phyloP scores from a whole-genome alignment of 1,139 yeast genomes.

The Kurtzmaniella quercitrusa region DNA sequence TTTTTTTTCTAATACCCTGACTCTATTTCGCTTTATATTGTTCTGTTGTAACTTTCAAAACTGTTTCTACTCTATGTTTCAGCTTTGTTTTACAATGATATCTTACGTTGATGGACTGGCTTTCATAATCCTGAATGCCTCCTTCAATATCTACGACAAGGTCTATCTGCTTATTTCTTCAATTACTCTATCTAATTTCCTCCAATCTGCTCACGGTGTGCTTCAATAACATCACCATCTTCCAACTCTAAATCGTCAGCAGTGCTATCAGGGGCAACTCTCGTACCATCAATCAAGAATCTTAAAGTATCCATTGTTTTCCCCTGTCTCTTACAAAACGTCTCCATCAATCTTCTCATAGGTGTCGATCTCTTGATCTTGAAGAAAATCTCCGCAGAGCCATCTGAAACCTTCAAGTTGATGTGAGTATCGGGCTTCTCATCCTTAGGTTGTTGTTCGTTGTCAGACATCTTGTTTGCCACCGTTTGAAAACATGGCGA shows the following conservation, averaged over 20 bases:
- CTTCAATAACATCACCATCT: slow-evolving; percentile 95
- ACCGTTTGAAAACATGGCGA: background rate
- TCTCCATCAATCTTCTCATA: slow-evolving; percentile 92
- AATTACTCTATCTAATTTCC: slow-evolving; percentile 21
- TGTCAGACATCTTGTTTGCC: slow-evolving; percentile 24
- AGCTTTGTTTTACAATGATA: no score
- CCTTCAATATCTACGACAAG: background rate
- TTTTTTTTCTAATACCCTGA: no score
- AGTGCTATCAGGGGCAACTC: slow-evolving; percentile 83
- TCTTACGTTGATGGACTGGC: no score
- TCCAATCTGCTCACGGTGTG: slow-evolving; percentile 94
- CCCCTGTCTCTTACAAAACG: slow-evolving; percentile 97
- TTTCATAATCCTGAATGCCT: no score
- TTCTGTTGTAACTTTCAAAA: no score
- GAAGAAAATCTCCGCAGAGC: slow-evolving; percentile 90
- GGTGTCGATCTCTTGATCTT: slow-evolving; percentile 93
- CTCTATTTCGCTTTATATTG: no score
- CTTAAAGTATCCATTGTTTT: slow-evolving; percentile 78
- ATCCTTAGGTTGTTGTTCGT: slow-evolving; percentile 37
- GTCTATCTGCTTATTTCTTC: background rate
- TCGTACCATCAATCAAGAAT: slow-evolving; percentile 89
- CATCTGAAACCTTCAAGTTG: slow-evolving; percentile 91
- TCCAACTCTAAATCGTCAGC: slow-evolving; percentile 91
- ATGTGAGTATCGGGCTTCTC: slow-evolving; percentile 74
- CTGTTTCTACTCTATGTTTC: no score